These are phyloP conservation scores for bread wheat (Triticum aestivum) DNA, from an alignment of 176 grass and related monocot species.

Conservation along the genomic window IWGSC_CS_RefSeq_v2.1 NC_057807.1:611684860-611685359, in stretches of 20 bases:
- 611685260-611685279: slow-evolving; percentile 58
- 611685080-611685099: background rate
- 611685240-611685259: slow-evolving; percentile 82
- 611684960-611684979: background rate
- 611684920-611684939: background rate
- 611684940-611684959: background rate
- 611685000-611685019: background rate
- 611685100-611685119: background rate
- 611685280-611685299: slow-evolving; percentile 78
- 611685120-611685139: background rate
- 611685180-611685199: slow-evolving; percentile 76
- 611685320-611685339: background rate
- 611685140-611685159: background rate
- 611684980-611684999: background rate
- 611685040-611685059: background rate
- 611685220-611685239: slow-evolving; percentile 97
- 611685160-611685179: slow-evolving; percentile 89
- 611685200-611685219: slow-evolving; percentile 90
- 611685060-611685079: background rate
- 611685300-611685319: slow-evolving; percentile 32
- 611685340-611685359: background rate
- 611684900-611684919: background rate
- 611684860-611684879: background rate
- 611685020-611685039: background rate
- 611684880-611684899: background rate